Evolutionary conservation across 1,284 basidiomycete species (phyloP).

Genomic region (Coriolopsis trogii): DNA sequence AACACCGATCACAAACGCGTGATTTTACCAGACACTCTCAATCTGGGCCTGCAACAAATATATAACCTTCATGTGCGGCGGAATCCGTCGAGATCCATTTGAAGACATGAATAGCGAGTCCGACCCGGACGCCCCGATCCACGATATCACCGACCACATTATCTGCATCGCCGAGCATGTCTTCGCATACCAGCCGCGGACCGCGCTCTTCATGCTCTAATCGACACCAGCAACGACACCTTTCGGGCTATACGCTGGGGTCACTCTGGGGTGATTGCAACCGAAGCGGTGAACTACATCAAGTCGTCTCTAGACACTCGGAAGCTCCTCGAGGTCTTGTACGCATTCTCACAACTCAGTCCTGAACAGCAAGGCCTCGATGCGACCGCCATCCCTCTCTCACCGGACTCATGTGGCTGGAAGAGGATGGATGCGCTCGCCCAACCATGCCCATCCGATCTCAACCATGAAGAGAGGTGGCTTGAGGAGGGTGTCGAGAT

Average conservation of each 20-base stretch:
- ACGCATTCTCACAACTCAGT: slow-evolving; percentile 8
- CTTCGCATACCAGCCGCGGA: slow-evolving; percentile 3
- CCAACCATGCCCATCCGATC: background rate
- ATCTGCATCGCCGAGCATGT: background rate
- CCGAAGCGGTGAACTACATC: background rate
- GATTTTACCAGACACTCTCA: background rate
- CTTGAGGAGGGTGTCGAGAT: too few relatives aligned
- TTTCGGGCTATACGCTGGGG: slow-evolving; percentile 7
- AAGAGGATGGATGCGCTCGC: background rate
- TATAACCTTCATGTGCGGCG: slow-evolving; percentile 2
- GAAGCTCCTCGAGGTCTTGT: slow-evolving; percentile 15
- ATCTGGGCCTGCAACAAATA: background rate
- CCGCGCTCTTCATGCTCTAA: background rate
- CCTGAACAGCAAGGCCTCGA: slow-evolving; percentile 13
- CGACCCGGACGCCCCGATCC: too few relatives aligned
- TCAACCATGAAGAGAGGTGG: background rate
- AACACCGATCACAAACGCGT: background rate
- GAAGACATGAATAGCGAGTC: background rate
- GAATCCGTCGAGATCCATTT: background rate
- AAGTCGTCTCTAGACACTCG: background rate
- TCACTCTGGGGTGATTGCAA: background rate
- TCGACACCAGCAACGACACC: background rate
- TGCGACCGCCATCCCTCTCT: background rate
- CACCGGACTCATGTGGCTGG: background rate
- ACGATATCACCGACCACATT: background rate